Evolutionary conservation across 805 yeast species (phyloP), one percentile per base, ranked within the genome.

Genomic region (Nakazawaea populi): DNA sequence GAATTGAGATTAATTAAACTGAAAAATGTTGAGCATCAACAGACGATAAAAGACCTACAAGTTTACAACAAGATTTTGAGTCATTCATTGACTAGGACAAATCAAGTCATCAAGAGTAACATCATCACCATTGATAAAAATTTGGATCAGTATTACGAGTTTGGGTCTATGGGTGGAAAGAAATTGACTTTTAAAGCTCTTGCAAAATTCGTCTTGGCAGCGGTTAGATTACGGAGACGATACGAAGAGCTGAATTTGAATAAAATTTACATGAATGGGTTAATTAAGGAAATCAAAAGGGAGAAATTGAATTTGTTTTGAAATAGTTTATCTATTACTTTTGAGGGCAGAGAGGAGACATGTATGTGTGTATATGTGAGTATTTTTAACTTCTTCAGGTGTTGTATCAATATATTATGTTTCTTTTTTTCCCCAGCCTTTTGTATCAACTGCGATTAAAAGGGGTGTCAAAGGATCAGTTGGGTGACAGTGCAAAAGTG

Each of bases 141-240:
- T 9, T 14, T 46, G 32, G 29, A 43, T 30, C 39, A 29, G 11
- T 10, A 18, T 12, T 9, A 11, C 27, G 18, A 12, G 14, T 18
- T 5, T 30, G 24, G 14, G 10, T 6, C 27, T 2, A 6, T 12
- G 5, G 5, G 18, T 36, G 56, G 51, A 14, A 55, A 54, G 38
- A 57, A 55, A 40, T 56, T 58, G 11, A 56, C 63, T 2, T 58
- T 70, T 30, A 60, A 54, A 44, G 59, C 63, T 1, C 57, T 65
- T 14, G 62, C 69, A 27, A 59, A 67, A 47, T 63, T 64, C 37
- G 75, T 71, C 27, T 56, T 71, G 39, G 74, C 74, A 3, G 62
- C 66, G 32, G 65, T 71, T 35, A 58, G 74, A 47, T 64, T 73
- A 34, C 64, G 61, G 52, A 62, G 68, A 27, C 63, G 73, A 44